Evolutionary conservation across 306 rosid genomes (phyloP).

Genomic region (Castanea crenata): DNA sequence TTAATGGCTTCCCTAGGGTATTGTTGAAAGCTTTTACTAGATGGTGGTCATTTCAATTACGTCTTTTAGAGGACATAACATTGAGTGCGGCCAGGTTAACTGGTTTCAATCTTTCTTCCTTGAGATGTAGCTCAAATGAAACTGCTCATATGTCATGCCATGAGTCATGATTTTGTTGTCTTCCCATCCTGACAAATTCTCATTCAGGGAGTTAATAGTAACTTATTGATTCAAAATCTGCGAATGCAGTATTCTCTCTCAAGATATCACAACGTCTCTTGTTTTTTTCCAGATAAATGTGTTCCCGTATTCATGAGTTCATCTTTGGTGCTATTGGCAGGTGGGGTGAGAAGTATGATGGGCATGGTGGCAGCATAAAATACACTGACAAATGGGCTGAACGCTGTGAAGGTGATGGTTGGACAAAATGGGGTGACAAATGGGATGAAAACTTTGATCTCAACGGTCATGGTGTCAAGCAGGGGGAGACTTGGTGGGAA

Average conservation of each 20-base stretch:
- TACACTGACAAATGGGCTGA: conserved; percentile 99
- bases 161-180: neutral
- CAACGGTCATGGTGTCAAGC: conserved; percentile 68
- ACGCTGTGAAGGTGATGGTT: conserved; percentile 63
- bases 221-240: neutral
- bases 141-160: neutral
- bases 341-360: conserved; percentile 96
- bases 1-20: neutral
- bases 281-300: neutral
- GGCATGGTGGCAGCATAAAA: conserved; percentile 81
- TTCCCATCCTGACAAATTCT: neutral
- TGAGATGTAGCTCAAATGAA: neutral
- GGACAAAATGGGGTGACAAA: conserved; percentile 99
- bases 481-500: conserved; percentile 98
- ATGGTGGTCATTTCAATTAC: neutral
- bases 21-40: neutral
- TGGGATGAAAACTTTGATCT: conserved; percentile 93
- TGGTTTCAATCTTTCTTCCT: neutral
- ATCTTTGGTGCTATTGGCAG: conserved; percentile 36
- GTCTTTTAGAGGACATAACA: neutral
- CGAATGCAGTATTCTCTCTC: neutral
- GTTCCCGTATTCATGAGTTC: neutral
- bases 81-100: neutral
- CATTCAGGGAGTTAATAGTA: neutral
- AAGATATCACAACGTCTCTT: neutral